phyloP scores from a whole-genome alignment of 306 rosid genomes.

The Morella rubra region DNA sequence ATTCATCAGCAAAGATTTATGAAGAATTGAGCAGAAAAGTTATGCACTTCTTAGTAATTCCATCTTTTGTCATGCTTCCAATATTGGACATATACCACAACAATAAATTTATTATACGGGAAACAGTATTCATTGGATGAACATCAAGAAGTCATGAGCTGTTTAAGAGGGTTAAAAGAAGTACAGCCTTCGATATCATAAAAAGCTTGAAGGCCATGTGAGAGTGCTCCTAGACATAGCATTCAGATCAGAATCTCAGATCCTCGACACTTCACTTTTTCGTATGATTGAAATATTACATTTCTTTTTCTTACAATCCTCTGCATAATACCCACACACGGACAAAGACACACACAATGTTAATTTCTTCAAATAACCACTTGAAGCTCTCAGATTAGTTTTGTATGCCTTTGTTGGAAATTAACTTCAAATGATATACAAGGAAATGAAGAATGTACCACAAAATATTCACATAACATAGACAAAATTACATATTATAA shows the following conservation, averaged over 20 bases:
- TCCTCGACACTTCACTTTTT: background rate
- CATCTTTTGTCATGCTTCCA: background rate
- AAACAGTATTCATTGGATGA: background rate
- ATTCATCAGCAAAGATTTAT: background rate
- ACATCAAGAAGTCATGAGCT: background rate
- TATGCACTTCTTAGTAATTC: background rate
- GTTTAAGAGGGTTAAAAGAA: background rate
- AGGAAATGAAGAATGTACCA: background rate
- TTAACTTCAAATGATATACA: background rate
- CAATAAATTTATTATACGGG: background rate
- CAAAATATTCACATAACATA: background rate
- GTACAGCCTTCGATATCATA: background rate
- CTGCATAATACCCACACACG: background rate
- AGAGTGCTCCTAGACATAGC: background rate
- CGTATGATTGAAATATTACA: background rate
- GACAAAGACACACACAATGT: too few species aligned
- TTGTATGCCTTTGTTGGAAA: background rate
- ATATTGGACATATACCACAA: background rate
- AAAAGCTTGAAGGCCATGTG: background rate
- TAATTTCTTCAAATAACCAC: background rate
- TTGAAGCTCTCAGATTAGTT: background rate
- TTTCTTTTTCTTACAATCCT: background rate
- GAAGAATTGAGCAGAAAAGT: too few species aligned
- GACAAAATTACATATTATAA: background rate
- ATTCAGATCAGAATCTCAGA: background rate